These are phyloP conservation scores for Phytophthora capsici DNA, from an alignment of 352 stramenopile species.

Conservation along the genomic window DNA sequence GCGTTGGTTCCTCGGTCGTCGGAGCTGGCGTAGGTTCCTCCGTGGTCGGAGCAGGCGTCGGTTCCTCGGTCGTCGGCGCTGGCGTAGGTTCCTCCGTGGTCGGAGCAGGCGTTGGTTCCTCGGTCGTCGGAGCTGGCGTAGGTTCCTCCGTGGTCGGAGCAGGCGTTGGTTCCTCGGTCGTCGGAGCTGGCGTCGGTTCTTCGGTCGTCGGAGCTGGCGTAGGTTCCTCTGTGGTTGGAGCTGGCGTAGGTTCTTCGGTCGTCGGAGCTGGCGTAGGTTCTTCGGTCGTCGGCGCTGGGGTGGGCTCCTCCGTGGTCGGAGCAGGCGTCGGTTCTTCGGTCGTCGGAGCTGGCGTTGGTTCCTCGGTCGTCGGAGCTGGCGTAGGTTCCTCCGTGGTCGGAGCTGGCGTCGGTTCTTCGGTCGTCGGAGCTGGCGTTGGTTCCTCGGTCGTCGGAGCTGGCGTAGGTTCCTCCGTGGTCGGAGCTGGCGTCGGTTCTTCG, in stretches of 20 bases:
- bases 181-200: not conserved
- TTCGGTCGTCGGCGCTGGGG: not conserved
- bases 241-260: not conserved
- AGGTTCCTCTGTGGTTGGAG: conserved; percentile 5
- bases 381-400: not conserved
- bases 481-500: not conserved
- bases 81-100: not conserved
- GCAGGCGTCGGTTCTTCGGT: not conserved
- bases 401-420: not conserved
- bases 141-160: not conserved
- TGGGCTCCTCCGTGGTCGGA: not conserved
- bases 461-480: not conserved
- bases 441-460: not conserved
- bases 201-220: not conserved
- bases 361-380: not conserved
- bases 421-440: not conserved
- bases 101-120: not conserved
- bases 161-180: not conserved
- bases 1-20: not conserved
- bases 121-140: not conserved
- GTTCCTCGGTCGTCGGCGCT: not conserved
- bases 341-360: not conserved
- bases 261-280: not conserved
- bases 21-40: not conserved
- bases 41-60: not conserved